Evolutionary conservation across 208 protist genomes (phyloP), one percentile per base, ranked within the genome.

Genomic region (Crithidia expoeki): DNA sequence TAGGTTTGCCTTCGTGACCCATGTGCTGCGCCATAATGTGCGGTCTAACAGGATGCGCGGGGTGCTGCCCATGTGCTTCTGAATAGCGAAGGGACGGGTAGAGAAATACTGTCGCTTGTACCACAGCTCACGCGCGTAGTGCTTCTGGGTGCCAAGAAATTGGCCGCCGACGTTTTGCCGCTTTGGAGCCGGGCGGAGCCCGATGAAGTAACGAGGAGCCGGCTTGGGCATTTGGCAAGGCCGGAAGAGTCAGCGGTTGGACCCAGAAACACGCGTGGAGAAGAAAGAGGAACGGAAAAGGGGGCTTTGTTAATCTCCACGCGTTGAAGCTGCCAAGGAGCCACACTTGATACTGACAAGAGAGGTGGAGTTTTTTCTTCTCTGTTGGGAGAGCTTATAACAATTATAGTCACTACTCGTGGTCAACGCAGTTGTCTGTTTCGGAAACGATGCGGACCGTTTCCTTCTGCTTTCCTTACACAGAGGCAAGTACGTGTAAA

Each of bases 1-100:
- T 28, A 93, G 47, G 51, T 97, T 93, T 0, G 71, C 56, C 55
- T 93, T 93, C 6, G 66, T 83, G 44, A 86, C 30, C 88, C 89
- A 94, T 53, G 89, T n/a, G 6, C 76, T 83, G 21, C 74, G 80
- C 86, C 86, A 94, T 36, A 96, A 58, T 11, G 76, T 85, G n/a
- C 92, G 88, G 53, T 96, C 92, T 23, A 96, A 84, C 38, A 96
- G 53, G 32, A 96, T 94, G 27, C 92, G 84, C 4, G 92, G 92
- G n/a, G 88, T 93, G 47, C 66, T 76, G 17, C 81, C 87, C 46
- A 68, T 70, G 50, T 92, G 79, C 66, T 86, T 83, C 28, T 72
- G 44, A 68, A 96, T 86, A 46, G 83, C 92, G 69, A 96, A 96
- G 2, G 88, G 89, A n/a, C 76, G 71, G 11, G 61, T 19, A 14